Base-by-base conservation (phyloP, 2,329 filamentous ascomycete species). In the Blastomyces percursus region DNA sequence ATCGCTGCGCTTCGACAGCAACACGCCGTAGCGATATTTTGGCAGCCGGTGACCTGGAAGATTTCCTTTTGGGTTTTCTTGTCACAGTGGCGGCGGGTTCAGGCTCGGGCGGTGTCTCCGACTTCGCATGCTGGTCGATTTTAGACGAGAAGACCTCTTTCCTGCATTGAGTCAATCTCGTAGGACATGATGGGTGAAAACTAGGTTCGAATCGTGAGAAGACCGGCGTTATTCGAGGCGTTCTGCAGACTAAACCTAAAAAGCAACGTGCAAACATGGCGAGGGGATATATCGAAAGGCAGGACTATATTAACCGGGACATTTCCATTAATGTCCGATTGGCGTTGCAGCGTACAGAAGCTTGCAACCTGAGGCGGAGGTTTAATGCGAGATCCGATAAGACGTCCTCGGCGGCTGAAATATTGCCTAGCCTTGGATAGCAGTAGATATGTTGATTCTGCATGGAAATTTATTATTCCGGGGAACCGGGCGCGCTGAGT, bases 1-100 rank as follows among this genome's bases (percentile, higher is more conserved):
- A 84, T 67, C 76, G 78, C 76, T 96, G 91, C 21, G 92, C 91
- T 69, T 94, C 91, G 21, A 91, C 88, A 40, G 92, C 91, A 14
- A 96, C 91, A 63, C 91, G 84, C 62, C 93, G 86, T 40, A 96
- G 79, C 1, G 90, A 94, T 65, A 87, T 88, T 67, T 91, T 89
- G 54, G 84, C 78, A 30, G 80, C 79, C 3, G 82, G 78, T 30
- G 77, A 77, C 65, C 82, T 75, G n/a, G 73, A 70, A 7, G 75
- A 72, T 66, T 83, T 82, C 62, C 80, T 78, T 69, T 79, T 80
- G 68, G 76, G 71, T 21, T 74, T 73, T 54, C 72, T 72, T 3
- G 64, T 59, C 46, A 72, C 69, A 19, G 62, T 32, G 4, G 48
- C 5, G 9, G 35, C 44, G 19, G 62, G 44, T 19, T 61, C 48